A percentile compares a stretch with the other conserved stretches of the same genome.
phyloP scores from a whole-genome alignment of 2,329 filamentous ascomycete genomes.

The Stagonosporopsis rhizophila region DNA sequence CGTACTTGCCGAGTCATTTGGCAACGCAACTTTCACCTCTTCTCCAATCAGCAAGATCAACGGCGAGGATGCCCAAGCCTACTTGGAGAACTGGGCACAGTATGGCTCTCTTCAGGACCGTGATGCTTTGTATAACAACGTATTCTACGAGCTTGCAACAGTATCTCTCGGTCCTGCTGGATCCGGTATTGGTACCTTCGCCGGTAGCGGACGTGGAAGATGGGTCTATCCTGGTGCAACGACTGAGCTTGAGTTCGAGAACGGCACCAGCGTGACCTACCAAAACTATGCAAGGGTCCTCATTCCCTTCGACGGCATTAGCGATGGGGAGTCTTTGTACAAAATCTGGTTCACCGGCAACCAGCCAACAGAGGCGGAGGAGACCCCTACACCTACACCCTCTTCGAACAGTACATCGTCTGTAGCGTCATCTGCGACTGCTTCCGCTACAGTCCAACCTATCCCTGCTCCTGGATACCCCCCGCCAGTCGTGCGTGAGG shows the following conservation, averaged over 20 bases:
- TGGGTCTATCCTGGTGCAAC: constrained; percentile 52
- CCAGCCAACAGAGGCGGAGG: constrained; percentile 26
- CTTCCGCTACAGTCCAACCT: constrained; percentile 29
- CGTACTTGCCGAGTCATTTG: constrained; percentile 51
- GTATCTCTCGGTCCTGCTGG: constrained; percentile 52
- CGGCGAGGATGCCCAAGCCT: constrained; percentile 60
- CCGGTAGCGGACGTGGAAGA: constrained; percentile 52
- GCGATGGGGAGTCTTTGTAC: constrained; percentile 53
- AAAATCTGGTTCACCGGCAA: constrained; percentile 43
- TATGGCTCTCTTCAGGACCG: constrained; percentile 61
- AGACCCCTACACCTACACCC: constrained; percentile 28
- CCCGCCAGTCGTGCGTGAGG: constrained; percentile 51
- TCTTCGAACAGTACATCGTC: constrained; percentile 19
- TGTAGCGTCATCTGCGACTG: constrained; percentile 21
- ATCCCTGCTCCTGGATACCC: constrained; percentile 54
- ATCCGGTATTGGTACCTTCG: constrained; percentile 54
- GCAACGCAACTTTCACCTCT: constrained; percentile 52
- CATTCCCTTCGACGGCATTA: constrained; percentile 51
- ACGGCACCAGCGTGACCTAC: constrained; percentile 52
- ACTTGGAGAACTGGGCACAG: constrained; percentile 57
- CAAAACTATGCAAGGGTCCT: constrained; percentile 55
- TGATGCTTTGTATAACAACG: constrained; percentile 63
- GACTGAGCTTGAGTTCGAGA: constrained; percentile 56
- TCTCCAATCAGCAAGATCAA: constrained; percentile 64
- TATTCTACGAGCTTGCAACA: constrained; percentile 56